phyloP scores from a whole-genome alignment of 805 yeast species.

The Priceomyces haplophilus region DNA sequence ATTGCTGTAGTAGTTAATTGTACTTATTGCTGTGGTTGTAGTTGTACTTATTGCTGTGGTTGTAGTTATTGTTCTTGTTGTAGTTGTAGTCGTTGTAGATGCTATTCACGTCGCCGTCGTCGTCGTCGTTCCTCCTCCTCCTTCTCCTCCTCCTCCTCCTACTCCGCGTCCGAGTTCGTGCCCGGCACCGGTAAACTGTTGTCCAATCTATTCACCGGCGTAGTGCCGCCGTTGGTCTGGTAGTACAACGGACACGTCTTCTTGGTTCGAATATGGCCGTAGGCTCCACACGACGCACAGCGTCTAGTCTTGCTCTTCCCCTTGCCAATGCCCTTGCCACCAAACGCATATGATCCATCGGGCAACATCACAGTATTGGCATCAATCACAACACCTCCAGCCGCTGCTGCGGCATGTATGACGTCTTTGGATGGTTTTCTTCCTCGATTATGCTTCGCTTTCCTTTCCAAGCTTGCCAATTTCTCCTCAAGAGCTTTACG shows the following conservation, averaged over 20 bases:
- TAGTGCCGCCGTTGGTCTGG: constrained; percentile 29
- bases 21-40: too few relatives aligned
- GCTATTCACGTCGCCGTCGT: too few relatives aligned
- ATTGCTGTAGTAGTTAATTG: too few relatives aligned
- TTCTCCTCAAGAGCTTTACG: constrained; percentile 77
- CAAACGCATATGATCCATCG: constrained; percentile 44
- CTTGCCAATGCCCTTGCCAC: constrained; percentile 71
- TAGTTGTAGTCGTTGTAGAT: too few relatives aligned
- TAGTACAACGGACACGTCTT: constrained; percentile 84
- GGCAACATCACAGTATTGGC: constrained; percentile 44
- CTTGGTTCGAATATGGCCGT: constrained; percentile 92
- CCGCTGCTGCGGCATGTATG: constrained; percentile 40
- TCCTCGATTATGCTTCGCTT: constrained; percentile 39
- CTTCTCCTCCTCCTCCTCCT: too few relatives aligned
- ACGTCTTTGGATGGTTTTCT: constrained; percentile 33
- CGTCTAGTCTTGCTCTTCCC: constrained; percentile 73
- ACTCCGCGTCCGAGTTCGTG: too few relatives aligned
- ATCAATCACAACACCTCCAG: constrained; percentile 41
- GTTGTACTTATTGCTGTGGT: too few relatives aligned
- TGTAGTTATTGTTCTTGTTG: too few relatives aligned
- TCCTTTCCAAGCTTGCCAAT: constrained; percentile 76
- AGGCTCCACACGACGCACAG: constrained; percentile 93
- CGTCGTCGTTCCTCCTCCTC: too few relatives aligned
- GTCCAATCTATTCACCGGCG: constrained; percentile 3
- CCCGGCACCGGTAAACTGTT: background rate